Evolutionary conservation across 768 basidiomycete genomes (phyloP), one percentile per base, ranked within the genome.

Genomic region (Podaxis sp.): DNA sequence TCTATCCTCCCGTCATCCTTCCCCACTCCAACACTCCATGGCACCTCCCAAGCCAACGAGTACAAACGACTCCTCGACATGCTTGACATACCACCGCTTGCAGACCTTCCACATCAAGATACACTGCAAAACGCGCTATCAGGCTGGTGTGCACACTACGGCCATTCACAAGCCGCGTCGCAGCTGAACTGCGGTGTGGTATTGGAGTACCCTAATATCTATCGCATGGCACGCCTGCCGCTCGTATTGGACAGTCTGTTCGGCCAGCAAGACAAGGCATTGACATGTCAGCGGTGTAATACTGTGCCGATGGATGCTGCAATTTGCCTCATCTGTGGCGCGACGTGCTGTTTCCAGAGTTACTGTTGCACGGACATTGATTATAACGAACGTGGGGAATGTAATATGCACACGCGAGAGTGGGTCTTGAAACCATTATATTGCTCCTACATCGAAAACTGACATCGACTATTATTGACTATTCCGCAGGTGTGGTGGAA

Each of bases 401-500:
- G 96, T 73, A 99, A 98, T 72, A 85, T 92, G 81, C 97, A 99
- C 72, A 92, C 90, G 56, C 82, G 95, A 83, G 90, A 93, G 96
- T 97, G 71, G 71, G 95, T 87, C 6, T 36, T 38, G 59, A 56
- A 17, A 22, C 40, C 63, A 33, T 52, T 38, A 49, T 33, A 57
- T 58, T 66, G n/a, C 49, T 46, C 22, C 8, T 19, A 19, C 42
- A 57, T 9, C 46, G 26, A 17, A 56, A 15, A 17, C 59, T 66
- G 36, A 65, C 59, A 46, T 49, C 59, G 53, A 52, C 48, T 55
- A 28, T 59, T 57, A 46, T 48, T 60, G 53, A 52, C 48, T 55
- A 28, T 59, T 57, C 44, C 54, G 12, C 66, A 98, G 96, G 61
- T 99, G 97, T 69, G 93, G 93, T 6, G 96, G 95, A 4, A 87